Evolutionary conservation across 441 rosid species (phyloP), one percentile per base, ranked within the genome.

Genomic region (Flueggea neowawraea): DNA sequence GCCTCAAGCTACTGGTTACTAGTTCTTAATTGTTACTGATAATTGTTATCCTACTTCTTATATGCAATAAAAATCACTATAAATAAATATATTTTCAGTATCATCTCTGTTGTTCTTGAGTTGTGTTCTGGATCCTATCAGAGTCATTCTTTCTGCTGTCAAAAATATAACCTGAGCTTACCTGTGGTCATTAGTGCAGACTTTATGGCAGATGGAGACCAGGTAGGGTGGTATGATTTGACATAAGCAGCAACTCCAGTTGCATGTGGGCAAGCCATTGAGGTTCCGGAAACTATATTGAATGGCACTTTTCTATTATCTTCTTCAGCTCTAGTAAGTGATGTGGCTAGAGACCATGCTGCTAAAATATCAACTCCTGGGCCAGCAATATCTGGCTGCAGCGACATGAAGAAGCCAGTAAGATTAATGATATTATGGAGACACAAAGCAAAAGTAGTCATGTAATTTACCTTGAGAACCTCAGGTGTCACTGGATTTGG

Each of bases 121-220:
- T n/a, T n/a, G n/a, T n/a, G n/a, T n/a, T n/a, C n/a, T n/a, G n/a
- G n/a, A n/a, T n/a, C n/a, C n/a, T n/a, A n/a, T n/a, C n/a, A n/a
- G n/a, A n/a, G 28, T 2, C 28, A 0, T 22, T 22, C 28, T 22
- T 22, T 22, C 28, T 22, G 28, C 1, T 22, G 28, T 22, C 28
- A 22, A 22, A 22, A 22, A 22, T 22, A 22, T 22, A 22, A 22
- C 28, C 28, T 22, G 28, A 22, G 28, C 28, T 22, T 22, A 54
- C 57, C 1, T 16, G 57, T 54, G 5, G 57, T 54, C 57, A 54
- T 54, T 6, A 54, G 57, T 15, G 57, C 22, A 12, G 55, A 52
- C 55, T 52, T 52, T 14, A 52, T 52, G 16, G 55, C 55, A 52
- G 55, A 52, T 12, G 57, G 57, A 16, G 57, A 54, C 57, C 57